phyloP scores from a whole-genome alignment of 2,329 filamentous ascomycete species.

The Xylaria sp. region DNA sequence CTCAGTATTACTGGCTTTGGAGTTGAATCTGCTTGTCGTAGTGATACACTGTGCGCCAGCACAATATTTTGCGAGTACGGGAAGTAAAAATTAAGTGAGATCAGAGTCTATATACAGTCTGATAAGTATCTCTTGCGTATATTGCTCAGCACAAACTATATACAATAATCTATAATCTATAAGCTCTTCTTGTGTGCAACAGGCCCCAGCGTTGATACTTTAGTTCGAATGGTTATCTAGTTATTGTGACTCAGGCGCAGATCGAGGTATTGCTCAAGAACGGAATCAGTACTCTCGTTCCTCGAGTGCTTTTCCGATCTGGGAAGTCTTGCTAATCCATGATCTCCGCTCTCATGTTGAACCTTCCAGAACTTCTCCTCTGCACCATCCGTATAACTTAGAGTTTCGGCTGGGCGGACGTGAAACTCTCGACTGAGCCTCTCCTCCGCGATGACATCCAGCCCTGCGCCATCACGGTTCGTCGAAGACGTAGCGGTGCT shows the following conservation, averaged over 20 bases:
- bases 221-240: slow-evolving; percentile 16
- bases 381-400: neutral
- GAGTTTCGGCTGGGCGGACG: slow-evolving; percentile 17
- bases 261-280: slow-evolving; percentile 45
- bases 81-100: neutral
- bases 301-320: slow-evolving; percentile 36
- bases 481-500: slow-evolving; percentile 30
- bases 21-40: neutral
- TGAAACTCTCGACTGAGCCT: slow-evolving; percentile 32
- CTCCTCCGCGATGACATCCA: slow-evolving; percentile 43
- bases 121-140: neutral
- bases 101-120: neutral
- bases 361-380: slow-evolving; percentile 26
- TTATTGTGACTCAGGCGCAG: slow-evolving; percentile 39
- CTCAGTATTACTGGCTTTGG: neutral
- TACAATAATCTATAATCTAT: slow-evolving; percentile 16
- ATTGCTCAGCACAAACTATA: slow-evolving; percentile 47
- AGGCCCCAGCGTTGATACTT: neutral
- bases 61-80: neutral
- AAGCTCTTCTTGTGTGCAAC: neutral
- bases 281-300: slow-evolving; percentile 45
- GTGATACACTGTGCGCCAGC: neutral
- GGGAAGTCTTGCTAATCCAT: neutral
- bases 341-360: slow-evolving; percentile 13
- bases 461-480: slow-evolving; percentile 23